Conservation (phyloP, 1,284 basidiomycete genomes). For the Meira miltonrushii region DNA sequence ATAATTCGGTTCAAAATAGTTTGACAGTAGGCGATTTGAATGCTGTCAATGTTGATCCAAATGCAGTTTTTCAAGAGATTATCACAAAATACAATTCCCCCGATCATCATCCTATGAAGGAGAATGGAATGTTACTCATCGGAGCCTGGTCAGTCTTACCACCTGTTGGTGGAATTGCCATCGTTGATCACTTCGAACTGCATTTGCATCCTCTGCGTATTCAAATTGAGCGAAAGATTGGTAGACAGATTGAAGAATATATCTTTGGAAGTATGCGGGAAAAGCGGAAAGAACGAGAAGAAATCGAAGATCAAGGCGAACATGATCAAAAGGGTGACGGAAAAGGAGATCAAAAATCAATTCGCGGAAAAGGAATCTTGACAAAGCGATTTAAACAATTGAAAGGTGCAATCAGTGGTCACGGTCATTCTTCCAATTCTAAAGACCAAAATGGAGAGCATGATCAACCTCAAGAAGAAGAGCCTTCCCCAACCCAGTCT, state of each 20-base stretch:
- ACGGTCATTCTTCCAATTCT: neutral
- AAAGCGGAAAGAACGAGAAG: slow-evolving; percentile 12
- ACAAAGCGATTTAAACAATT: neutral
- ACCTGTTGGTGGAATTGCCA: slow-evolving; percentile 87
- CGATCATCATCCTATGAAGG: slow-evolving; percentile 34
- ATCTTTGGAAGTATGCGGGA: slow-evolving; percentile 59
- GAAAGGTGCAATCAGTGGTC: neutral
- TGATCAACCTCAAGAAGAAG: neutral
- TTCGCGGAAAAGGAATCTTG: slow-evolving; percentile 31
- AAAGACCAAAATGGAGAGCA: too few species aligned
- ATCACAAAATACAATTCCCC: slow-evolving; percentile 60
- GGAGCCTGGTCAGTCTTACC: slow-evolving; percentile 45
- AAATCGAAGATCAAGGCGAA: slow-evolving; percentile 27
- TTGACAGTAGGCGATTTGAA: slow-evolving; percentile 69
- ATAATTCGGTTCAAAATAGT: slow-evolving; percentile 78
- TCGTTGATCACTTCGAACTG: slow-evolving; percentile 77
- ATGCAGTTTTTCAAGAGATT: slow-evolving; percentile 84
- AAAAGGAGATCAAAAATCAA: neutral
- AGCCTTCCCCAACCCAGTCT: neutral
- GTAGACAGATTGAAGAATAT: slow-evolving; percentile 80
- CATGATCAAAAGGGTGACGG: slow-evolving; percentile 14
- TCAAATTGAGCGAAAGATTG: slow-evolving; percentile 74
- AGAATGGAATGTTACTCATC: slow-evolving; percentile 36
- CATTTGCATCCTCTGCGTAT: slow-evolving; percentile 70
- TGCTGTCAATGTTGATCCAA: slow-evolving; percentile 79